Evolutionary conservation across 1,284 basidiomycete species (phyloP).

Genomic region (Trichosporon coremiiforme): DNA sequence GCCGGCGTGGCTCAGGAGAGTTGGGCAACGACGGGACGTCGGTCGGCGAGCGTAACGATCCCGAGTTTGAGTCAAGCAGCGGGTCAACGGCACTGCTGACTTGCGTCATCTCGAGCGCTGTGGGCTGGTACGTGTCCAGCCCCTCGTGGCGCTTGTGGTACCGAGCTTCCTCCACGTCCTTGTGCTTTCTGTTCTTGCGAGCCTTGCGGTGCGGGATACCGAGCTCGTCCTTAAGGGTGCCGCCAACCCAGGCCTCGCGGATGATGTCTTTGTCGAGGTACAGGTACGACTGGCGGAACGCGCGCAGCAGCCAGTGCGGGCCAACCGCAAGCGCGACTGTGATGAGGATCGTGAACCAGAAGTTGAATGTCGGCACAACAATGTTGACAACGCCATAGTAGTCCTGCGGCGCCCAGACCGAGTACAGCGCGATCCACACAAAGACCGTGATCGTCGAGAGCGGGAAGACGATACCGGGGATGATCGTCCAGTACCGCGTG

Average conservation of each 20-base stretch:
- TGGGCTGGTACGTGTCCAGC: not conserved
- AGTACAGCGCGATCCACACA: constrained; percentile 83
- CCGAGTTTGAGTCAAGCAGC: not conserved
- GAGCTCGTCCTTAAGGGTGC: constrained; percentile 78
- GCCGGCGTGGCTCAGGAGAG: not conserved
- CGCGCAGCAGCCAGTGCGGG: constrained; percentile 51
- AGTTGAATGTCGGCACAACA: constrained; percentile 74
- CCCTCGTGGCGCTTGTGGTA: constrained; percentile 4
- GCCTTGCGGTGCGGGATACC: constrained; percentile 61
- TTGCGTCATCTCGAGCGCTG: constrained; percentile 10
- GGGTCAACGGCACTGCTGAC: constrained; percentile 8
- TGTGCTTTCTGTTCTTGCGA: constrained; percentile 20
- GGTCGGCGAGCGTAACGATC: not conserved
- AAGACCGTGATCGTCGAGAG: constrained; percentile 78
- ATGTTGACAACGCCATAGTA: constrained; percentile 73
- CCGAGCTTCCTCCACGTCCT: constrained; percentile 17
- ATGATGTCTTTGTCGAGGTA: constrained; percentile 67
- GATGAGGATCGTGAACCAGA: constrained; percentile 77
- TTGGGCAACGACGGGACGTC: not conserved
- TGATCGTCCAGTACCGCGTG: constrained; percentile 85
- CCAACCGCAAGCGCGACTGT: constrained; percentile 71
- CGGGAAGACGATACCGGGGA: constrained; percentile 77
- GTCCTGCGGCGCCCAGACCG: constrained; percentile 68
- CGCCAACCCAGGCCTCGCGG: constrained; percentile 82
- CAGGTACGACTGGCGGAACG: constrained; percentile 42